These are phyloP conservation scores for Umbelopsis sp. DNA, from an alignment of 371 early-diverging fungal genomes.

Conservation along the genomic window DNA sequence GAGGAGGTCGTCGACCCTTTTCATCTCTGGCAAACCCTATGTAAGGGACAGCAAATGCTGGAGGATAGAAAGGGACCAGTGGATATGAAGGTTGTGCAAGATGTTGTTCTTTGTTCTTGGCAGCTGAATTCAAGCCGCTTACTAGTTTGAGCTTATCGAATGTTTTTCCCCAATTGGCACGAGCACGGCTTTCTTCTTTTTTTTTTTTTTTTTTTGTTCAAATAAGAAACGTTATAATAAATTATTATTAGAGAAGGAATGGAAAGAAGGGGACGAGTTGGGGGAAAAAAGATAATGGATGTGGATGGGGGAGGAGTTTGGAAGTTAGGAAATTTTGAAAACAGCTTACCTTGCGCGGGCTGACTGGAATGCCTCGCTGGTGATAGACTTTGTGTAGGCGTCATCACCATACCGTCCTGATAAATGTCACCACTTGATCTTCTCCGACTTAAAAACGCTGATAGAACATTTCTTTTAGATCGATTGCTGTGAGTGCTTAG, in stretches of 20 bases:
- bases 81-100: slow-evolving; percentile 15
- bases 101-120: background rate
- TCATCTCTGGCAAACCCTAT: slow-evolving; percentile 47
- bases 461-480: background rate
- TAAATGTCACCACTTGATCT: background rate
- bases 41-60: slow-evolving; percentile 47
- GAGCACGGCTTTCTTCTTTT: background rate
- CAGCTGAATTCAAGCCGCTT: slow-evolving; percentile 1
- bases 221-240: background rate
- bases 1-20: slow-evolving; percentile 33
- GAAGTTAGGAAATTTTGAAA: background rate
- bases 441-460: background rate
- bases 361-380: background rate
- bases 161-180: slow-evolving; percentile 44
- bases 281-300: background rate
- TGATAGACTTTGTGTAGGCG: background rate
- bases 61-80: slow-evolving; percentile 48
- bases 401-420: background rate
- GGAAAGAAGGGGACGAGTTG: background rate
- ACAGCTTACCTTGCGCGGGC: background rate
- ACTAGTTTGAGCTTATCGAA: slow-evolving; percentile 37
- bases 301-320: background rate
- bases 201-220: too few species aligned
- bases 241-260: background rate
- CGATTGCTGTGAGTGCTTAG: background rate